Percentiles rank a stretch among this genome's conserved stretches.
These are phyloP conservation scores for Aspergillus felis DNA, from an alignment of 2,329 filamentous ascomycete species.

Conservation along the genomic window DNA sequence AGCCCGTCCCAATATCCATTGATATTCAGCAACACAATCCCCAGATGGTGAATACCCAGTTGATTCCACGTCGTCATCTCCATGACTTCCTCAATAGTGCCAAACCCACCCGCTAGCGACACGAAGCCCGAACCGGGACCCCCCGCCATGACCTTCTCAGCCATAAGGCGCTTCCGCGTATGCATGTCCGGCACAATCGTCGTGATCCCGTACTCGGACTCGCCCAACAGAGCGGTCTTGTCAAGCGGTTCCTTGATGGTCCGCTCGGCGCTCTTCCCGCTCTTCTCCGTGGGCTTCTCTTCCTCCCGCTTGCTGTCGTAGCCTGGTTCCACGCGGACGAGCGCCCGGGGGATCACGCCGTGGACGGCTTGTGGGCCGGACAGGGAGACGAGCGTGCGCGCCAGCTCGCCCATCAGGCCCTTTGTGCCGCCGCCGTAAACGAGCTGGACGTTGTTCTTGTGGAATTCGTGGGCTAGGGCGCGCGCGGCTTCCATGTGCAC, in stretches of 20 bases:
- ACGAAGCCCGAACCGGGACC: slow-evolving; percentile 85
- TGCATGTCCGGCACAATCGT: slow-evolving; percentile 96
- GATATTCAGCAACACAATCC: slow-evolving; percentile 79
- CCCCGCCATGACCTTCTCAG: slow-evolving; percentile 74
- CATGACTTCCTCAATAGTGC: slow-evolving; percentile 93
- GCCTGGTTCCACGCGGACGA: slow-evolving; percentile 67
- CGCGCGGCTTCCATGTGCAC: slow-evolving; percentile 75
- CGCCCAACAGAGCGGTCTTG: slow-evolving; percentile 26
- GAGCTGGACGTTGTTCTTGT: slow-evolving; percentile 71
- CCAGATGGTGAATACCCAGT: slow-evolving; percentile 79
- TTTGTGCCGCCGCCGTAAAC: slow-evolving; percentile 95
- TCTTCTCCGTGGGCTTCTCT: slow-evolving; percentile 40
- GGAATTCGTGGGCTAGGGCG: slow-evolving; percentile 68
- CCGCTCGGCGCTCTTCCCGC: slow-evolving; percentile 46
- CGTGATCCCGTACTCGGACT: slow-evolving; percentile 67
- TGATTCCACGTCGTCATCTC: slow-evolving; percentile 96
- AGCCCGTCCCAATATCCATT: slow-evolving; percentile 91
- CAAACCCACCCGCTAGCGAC: slow-evolving; percentile 82
- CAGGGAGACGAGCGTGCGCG: slow-evolving; percentile 77
- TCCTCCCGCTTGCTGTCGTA: slow-evolving; percentile 23
- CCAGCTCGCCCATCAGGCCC: slow-evolving; percentile 92
- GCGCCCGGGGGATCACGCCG: slow-evolving; percentile 85
- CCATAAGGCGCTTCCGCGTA: slow-evolving; percentile 92
- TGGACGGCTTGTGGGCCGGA: slow-evolving; percentile 79
- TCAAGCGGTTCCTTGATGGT: slow-evolving; percentile 52